Evolutionary conservation across 2,329 filamentous ascomycete species (phyloP), one percentile per base, ranked within the genome.

Genomic region (Xenoacremonium recifei): DNA sequence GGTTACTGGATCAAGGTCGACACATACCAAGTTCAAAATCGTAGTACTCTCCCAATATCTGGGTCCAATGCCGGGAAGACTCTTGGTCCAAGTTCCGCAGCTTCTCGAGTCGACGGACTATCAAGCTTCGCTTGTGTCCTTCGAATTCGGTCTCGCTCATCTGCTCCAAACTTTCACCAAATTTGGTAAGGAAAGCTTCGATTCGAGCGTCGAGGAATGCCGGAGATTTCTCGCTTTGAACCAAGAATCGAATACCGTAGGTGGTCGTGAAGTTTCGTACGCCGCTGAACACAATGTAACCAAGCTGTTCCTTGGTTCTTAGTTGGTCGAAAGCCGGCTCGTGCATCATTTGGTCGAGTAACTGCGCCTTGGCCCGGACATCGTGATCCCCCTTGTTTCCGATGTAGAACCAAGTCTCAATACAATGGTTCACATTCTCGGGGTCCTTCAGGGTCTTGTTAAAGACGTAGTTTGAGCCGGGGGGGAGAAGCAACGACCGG

Each of bases 241-340:
- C 89, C 48, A 97, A 79, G 50, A 99, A 86, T 5, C 91, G 80
- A 66, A 93, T 93, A 1, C 88, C 89, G 56, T 89, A 85, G 0
- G 86, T 92, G 1, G 87, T 90, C n/a, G 82, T 71, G 41, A 86
- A 81, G 39, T 79, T 77, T 29, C 85, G 76, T 10, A 82, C 75
- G 20, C 89, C 88, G 36, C 87, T 92, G 67, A 92, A 96, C 1
- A 99, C 92, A 39, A 99, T 88, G 56, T 99, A 99, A 11, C 93
- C 93, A 6, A 99, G 84, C 67, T 99, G 92, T 65, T 99, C 92
- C 67, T 97, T 96, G 32, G 93, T 97, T 37, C 93, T 82, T 6
- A 99, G 76, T 64, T 95, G 90, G 66, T 99, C 89, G 61, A 97
- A 99, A 7, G 87, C 87, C 4, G 91, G 91, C 68, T 99, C 93